phyloP scores from a whole-genome alignment of 495 filamentous ascomycete species.

The Pyronema domesticum region DNA sequence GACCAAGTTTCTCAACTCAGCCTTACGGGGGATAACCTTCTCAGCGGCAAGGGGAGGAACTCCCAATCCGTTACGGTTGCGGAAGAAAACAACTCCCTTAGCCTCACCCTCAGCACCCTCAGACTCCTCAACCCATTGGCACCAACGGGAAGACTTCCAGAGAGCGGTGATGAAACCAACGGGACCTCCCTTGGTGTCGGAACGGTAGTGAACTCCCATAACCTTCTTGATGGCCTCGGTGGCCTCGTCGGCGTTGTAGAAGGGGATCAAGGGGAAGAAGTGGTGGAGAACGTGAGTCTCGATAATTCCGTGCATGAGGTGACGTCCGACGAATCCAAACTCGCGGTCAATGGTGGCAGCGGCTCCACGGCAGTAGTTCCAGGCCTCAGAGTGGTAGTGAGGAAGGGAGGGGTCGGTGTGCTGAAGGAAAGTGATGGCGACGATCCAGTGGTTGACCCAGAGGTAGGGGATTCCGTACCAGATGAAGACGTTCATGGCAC shows the following conservation, averaged over 20 bases:
- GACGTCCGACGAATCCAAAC: slow-evolving; percentile 72
- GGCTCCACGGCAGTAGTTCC: slow-evolving; percentile 73
- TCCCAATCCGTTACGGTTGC: slow-evolving; percentile 60
- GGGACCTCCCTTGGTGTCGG: slow-evolving; percentile 43
- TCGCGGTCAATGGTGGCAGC: slow-evolving; percentile 76
- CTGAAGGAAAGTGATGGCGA: slow-evolving; percentile 74
- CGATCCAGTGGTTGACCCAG: slow-evolving; percentile 97
- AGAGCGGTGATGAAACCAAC: slow-evolving; percentile 45
- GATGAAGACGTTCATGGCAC: slow-evolving; percentile 67
- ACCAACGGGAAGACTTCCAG: slow-evolving; percentile 47
- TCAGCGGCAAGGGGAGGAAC: slow-evolving; percentile 31
- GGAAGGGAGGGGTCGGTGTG: slow-evolving; percentile 73
- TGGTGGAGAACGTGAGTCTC: slow-evolving; percentile 86
- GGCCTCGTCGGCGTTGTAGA: slow-evolving; percentile 81
- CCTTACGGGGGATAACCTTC: neutral
- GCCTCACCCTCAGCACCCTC: slow-evolving; percentile 47
- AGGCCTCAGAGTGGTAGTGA: slow-evolving; percentile 58
- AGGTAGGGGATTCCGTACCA: slow-evolving; percentile 92
- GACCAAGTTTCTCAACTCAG: no score
- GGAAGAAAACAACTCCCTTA: slow-evolving; percentile 52
- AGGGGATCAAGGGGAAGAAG: slow-evolving; percentile 67
- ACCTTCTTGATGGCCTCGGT: slow-evolving; percentile 64
- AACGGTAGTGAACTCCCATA: slow-evolving; percentile 65
- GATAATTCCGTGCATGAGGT: slow-evolving; percentile 76
- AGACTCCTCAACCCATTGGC: slow-evolving; percentile 55